Evolutionary conservation across 352 stramenopile genomes (phyloP), one percentile per base, ranked within the genome.

Genomic region (Nothophytophthora sp.): DNA sequence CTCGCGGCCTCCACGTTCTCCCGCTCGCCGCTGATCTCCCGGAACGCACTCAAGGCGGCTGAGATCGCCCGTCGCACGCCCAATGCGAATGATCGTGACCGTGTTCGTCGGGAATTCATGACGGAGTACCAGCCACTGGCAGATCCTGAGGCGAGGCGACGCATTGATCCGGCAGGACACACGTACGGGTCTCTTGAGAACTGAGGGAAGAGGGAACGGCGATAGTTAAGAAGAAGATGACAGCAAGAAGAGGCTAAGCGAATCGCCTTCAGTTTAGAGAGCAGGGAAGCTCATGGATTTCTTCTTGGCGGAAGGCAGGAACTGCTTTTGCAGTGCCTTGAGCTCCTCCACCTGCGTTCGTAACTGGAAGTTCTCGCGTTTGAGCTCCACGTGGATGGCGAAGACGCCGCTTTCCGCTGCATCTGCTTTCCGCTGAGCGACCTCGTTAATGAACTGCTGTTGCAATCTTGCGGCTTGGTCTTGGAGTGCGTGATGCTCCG

Each of bases 81-180:
- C 1, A 88, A 94, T 63, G 56, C 74, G 8, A 83, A 85, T 40
- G 83, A 94, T 50, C 83, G 83, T 28, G 79, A 94, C 16, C 83
- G 83, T 46, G 83, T 94, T 39, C 76, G 83, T 19, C 81, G 82
- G 46, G 83, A 94, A 45, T 94, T 88, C 50, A 92, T 94, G 81
- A 94, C 83, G 22, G 83, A 94, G 66, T 94, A 90, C 56, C 83
- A 94, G 65, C 79, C 77, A 12, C 45, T 85, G n/a, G 59, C 50
- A 11, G 80, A 88, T 41, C 50, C 65, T n/a, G 80, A 92, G 4
- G 53, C 63, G 48, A 65, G 70, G 10, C 70, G 80, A 47, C 76
- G 81, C 27, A 85, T 94, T 52, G 81, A 92, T 47, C 81, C 81
- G 1, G 77, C 83, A 28, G 79, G 81, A 42, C 78, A 90, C 62